These are phyloP conservation scores for Aspergillus pseudoglaucus DNA, from an alignment of 2,329 filamentous ascomycete species.

Conservation along the genomic window DNA sequence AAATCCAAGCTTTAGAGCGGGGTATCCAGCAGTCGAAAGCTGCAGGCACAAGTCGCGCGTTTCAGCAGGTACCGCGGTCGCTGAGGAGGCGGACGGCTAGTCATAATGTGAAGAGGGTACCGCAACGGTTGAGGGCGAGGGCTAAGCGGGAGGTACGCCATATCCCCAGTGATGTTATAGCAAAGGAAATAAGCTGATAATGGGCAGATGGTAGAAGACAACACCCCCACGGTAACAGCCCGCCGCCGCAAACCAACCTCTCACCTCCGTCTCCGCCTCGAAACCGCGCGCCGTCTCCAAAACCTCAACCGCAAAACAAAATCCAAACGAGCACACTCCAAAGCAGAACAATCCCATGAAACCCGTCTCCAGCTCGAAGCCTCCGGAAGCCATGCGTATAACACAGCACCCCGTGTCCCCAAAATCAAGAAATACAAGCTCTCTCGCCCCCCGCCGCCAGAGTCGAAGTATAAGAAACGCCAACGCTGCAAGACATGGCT, in stretches of 20 bases:
- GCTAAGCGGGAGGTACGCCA: constrained; percentile 55
- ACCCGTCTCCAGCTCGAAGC: constrained; percentile 15
- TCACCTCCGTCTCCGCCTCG: constrained; percentile 52
- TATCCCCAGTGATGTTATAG: neutral
- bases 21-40: constrained; percentile 71
- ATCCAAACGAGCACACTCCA: constrained; percentile 38
- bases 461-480: constrained; percentile 72
- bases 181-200: neutral
- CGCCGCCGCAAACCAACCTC: constrained; percentile 41
- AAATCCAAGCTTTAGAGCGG: constrained; percentile 77
- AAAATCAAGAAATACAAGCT: constrained; percentile 66
- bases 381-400: constrained; percentile 23
- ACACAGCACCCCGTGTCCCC: constrained; percentile 42
- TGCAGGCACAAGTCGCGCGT: constrained; percentile 62
- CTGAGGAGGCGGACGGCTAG: constrained; percentile 84
- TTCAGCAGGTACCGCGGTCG: constrained; percentile 81
- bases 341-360: constrained; percentile 33
- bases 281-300: constrained; percentile 67
- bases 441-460: constrained; percentile 56
- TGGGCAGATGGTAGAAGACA: constrained; percentile 73
- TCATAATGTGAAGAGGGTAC: constrained; percentile 88
- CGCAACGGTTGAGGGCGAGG: constrained; percentile 64
- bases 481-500: constrained; percentile 89
- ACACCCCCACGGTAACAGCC: constrained; percentile 72
- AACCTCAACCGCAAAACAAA: constrained; percentile 48